Evolutionary conservation across 345 rosid species (phyloP).

Genomic region (Sonneratia caseolaris): DNA sequence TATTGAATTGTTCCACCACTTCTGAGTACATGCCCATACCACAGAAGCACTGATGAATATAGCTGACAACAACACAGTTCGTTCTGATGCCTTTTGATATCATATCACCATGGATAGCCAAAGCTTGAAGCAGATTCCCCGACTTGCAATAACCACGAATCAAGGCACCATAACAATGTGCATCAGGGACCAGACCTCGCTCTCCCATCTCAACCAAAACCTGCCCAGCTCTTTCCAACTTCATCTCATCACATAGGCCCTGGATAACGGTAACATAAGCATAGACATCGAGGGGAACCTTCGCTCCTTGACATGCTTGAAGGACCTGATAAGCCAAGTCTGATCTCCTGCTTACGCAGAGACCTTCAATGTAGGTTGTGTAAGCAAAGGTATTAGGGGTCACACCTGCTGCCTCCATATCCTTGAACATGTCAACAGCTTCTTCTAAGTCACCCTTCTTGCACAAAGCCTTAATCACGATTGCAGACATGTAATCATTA

Average conservation of each 20-base stretch:
- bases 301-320: constrained; percentile 11
- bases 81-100: constrained; percentile 35
- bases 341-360: constrained; percentile 37
- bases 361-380: constrained; percentile 52
- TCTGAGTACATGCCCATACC: constrained; percentile 26
- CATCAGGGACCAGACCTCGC: constrained; percentile 36
- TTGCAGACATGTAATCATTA: constrained; percentile 43
- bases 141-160: constrained; percentile 39
- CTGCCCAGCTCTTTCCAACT: constrained; percentile 40
- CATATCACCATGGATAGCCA: constrained; percentile 36
- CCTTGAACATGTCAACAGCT: constrained; percentile 27
- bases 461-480: constrained; percentile 58
- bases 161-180: constrained; percentile 28
- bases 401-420: constrained; percentile 37
- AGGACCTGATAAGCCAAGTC: constrained; percentile 35
- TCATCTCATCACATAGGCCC: constrained; percentile 54
- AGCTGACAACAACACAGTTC: constrained; percentile 44
- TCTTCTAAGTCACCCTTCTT: constrained; percentile 40
- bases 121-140: constrained; percentile 35
- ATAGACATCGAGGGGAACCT: constrained; percentile 25
- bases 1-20: constrained; percentile 28
- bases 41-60: constrained; percentile 49
- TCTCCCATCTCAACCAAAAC: constrained; percentile 40
- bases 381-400: constrained; percentile 34
- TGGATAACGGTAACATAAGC: constrained; percentile 38